Evolutionary conservation across 2,329 filamentous ascomycete species (phyloP).

Genomic region (Ophiostoma montium): DNA sequence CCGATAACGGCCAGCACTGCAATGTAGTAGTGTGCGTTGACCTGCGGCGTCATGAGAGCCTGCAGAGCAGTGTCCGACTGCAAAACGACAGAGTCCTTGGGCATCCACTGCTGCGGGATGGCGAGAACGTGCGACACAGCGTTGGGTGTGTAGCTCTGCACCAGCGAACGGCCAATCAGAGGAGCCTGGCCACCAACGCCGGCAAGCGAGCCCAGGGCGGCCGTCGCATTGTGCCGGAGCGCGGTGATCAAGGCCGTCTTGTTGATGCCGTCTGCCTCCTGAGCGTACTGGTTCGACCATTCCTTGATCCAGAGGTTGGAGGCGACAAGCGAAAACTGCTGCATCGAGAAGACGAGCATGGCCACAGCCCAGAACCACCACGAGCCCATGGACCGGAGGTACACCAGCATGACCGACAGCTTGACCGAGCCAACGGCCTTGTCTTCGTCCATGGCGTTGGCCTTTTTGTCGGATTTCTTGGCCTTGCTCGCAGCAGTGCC

Average conservation of each 20-base stretch:
- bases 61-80: conserved; percentile 18
- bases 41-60: conserved; percentile 28
- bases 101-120: conserved; percentile 8
- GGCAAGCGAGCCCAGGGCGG: neutral
- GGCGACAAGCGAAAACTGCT: conserved; percentile 74
- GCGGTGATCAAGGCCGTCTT: neutral
- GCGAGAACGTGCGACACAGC: neutral
- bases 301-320: conserved; percentile 90
- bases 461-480: conserved; percentile 33
- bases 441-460: conserved; percentile 51
- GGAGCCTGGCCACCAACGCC: conserved; percentile 1
- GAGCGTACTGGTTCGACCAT: conserved; percentile 83
- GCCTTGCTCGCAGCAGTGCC: conserved; percentile 9
- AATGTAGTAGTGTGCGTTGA: conserved; percentile 76
- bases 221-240: neutral
- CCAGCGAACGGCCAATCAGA: conserved; percentile 7
- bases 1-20: conserved; percentile 70
- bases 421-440: conserved; percentile 83
- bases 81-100: conserved; percentile 24
- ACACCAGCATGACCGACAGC: conserved; percentile 71
- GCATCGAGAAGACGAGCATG: conserved; percentile 57
- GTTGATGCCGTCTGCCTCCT: conserved; percentile 15
- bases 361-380: conserved; percentile 91
- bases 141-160: conserved; percentile 3
- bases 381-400: conserved; percentile 80